A percentile compares a stretch with the other conserved stretches of the same genome.
Conservation (phyloP, 371 early-diverging fungal species). For the Thermomucor indicae-seudaticae region DNA sequence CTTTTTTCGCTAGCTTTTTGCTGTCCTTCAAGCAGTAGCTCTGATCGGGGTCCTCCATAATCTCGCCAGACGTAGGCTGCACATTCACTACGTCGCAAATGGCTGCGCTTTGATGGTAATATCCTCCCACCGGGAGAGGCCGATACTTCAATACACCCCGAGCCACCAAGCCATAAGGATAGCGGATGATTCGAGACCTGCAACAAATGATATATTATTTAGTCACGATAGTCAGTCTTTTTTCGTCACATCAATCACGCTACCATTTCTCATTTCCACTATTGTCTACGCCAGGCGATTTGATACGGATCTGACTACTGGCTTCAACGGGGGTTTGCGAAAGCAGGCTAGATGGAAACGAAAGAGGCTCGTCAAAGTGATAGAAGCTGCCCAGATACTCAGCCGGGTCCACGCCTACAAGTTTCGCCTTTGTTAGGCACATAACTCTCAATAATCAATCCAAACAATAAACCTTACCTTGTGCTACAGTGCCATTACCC, state of each 20-base stretch:
- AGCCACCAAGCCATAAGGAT: constrained; percentile 61
- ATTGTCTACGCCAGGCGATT: constrained; percentile 57
- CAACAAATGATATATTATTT: too few species aligned
- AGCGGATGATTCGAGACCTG: constrained; percentile 53
- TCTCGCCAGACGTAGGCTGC: constrained; percentile 33
- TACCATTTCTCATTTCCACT: constrained; percentile 49
- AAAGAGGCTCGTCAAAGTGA: constrained; percentile 56
- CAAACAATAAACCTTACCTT: background rate
- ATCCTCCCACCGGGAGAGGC: constrained; percentile 22
- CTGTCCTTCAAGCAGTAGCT: constrained; percentile 25
- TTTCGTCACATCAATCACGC: background rate
- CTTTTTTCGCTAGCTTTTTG: background rate
- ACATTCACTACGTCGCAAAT: constrained; percentile 41
- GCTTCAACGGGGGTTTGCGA: constrained; percentile 17
- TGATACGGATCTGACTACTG: constrained; percentile 58
- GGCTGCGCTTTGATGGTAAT: constrained; percentile 27
- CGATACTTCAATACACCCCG: constrained; percentile 62
- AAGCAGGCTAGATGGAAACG: constrained; percentile 33
- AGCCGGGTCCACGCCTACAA: constrained; percentile 42
- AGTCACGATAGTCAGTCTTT: too few species aligned
- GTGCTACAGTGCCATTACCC: constrained; percentile 1
- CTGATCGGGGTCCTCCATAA: constrained; percentile 30
- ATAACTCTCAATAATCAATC: background rate
- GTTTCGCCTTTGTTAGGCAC: background rate
- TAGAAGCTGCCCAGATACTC: constrained; percentile 56